Conservation (phyloP, 306 rosid species). For the Trichosanthes cucumerina region DNA sequence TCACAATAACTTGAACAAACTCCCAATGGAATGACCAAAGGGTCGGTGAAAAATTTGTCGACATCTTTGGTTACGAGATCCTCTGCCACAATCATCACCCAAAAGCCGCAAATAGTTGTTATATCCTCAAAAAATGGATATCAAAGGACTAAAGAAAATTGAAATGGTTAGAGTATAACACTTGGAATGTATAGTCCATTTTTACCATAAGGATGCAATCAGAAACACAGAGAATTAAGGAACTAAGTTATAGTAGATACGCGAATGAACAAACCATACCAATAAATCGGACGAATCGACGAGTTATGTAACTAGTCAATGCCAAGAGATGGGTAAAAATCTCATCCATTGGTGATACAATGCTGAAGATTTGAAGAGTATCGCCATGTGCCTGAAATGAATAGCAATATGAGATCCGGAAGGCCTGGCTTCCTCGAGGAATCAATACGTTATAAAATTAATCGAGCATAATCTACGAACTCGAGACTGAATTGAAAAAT, state of each 20-base stretch:
- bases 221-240: not conserved
- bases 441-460: not conserved
- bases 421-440: not conserved
- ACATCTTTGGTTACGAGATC: constrained; percentile 50
- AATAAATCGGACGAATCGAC: constrained; percentile 31
- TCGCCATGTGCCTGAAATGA: constrained; percentile 31
- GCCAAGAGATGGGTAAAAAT: constrained; percentile 35
- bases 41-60: constrained; percentile 15
- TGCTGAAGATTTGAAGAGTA: constrained; percentile 15
- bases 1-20: constrained; percentile 15
- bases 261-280: constrained; percentile 27
- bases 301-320: constrained; percentile 40
- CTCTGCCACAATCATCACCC: constrained; percentile 42
- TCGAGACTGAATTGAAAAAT: not conserved
- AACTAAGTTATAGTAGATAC: not conserved
- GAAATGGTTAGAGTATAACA: not conserved
- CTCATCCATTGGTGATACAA: constrained; percentile 36
- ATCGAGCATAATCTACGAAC: not conserved
- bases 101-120: constrained; percentile 5
- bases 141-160: not conserved
- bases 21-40: constrained; percentile 21
- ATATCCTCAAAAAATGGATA: not conserved
- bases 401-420: constrained; percentile 14
- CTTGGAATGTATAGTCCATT: not conserved
- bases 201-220: not conserved